Conservation (phyloP, 108 stramenopile genomes). For the Pseudonitzschia pungens region DNA sequence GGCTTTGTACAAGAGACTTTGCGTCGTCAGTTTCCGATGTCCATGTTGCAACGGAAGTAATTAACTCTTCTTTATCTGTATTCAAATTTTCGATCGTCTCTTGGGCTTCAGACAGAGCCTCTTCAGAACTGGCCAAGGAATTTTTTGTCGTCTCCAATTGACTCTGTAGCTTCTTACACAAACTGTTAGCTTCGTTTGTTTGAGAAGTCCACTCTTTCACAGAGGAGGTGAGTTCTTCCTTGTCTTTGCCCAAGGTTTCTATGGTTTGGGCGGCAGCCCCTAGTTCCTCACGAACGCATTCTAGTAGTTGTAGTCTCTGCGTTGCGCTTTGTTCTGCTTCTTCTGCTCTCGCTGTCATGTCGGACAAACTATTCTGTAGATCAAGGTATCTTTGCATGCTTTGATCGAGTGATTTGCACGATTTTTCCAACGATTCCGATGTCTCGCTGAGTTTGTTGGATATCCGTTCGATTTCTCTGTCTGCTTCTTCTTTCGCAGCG, state of each 20-base stretch:
- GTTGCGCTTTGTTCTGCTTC: constrained; percentile 32
- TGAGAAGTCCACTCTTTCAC: constrained; percentile 9
- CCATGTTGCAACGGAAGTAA: background rate
- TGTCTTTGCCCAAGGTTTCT: constrained; percentile 14
- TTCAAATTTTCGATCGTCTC: background rate
- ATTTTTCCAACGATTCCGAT: constrained; percentile 14
- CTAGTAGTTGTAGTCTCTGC: constrained; percentile 35
- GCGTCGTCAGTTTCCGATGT: constrained; percentile 15
- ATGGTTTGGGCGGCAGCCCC: constrained; percentile 7
- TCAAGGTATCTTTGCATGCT: constrained; percentile 20
- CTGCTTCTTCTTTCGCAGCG: constrained; percentile 6
- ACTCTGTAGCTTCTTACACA: constrained; percentile 13
- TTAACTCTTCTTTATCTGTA: constrained; percentile 9
- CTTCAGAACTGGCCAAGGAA: background rate
- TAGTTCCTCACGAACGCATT: constrained; percentile 23
- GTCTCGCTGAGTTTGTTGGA: constrained; percentile 10
- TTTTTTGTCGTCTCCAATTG: constrained; percentile 3
- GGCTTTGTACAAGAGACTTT: background rate
- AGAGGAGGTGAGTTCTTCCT: constrained; percentile 5
- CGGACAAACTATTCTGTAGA: constrained; percentile 23
- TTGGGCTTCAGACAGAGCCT: constrained; percentile 8
- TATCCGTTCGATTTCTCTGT: constrained; percentile 10
- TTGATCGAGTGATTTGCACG: constrained; percentile 14
- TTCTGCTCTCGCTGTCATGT: constrained; percentile 29
- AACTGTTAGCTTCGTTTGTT: constrained; percentile 17